phyloP scores from a whole-genome alignment of 2,329 filamentous ascomycete genomes.

The Fusarium sp. region DNA sequence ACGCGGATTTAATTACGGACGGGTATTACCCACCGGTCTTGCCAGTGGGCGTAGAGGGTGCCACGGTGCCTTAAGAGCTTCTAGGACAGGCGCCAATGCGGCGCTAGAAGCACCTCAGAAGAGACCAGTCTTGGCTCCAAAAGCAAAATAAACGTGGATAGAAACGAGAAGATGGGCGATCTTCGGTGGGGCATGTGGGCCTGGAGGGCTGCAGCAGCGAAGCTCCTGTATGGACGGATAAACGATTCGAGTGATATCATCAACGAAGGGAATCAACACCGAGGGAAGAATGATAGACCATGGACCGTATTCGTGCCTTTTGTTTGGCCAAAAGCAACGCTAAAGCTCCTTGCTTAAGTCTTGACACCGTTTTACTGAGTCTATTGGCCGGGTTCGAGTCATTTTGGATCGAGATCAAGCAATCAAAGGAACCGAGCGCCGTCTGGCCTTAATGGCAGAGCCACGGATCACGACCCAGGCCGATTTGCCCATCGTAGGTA shows the following conservation, averaged over 20 bases:
- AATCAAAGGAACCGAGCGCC: constrained; percentile 2
- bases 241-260: constrained; percentile 12
- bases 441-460: not conserved
- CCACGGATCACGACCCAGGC: not conserved
- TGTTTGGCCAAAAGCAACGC: constrained; percentile 11
- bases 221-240: constrained; percentile 6
- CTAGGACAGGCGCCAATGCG: constrained; percentile 13
- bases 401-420: constrained; percentile 30
- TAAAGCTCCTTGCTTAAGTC: constrained; percentile 21
- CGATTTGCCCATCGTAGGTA: not conserved
- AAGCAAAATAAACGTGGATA: constrained; percentile 30
- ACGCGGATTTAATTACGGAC: constrained; percentile 16
- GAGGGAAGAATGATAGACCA: not conserved
- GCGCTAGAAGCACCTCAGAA: constrained; percentile 35
- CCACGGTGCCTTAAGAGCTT: constrained; percentile 7
- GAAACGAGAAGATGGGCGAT: constrained; percentile 24
- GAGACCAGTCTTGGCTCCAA: constrained; percentile 22
- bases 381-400: constrained; percentile 29
- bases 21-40: constrained; percentile 18
- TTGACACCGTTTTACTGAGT: constrained; percentile 7
- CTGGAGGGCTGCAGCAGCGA: not conserved
- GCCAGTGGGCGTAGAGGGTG: constrained; percentile 1
- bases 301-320: not conserved
- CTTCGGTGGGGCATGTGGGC: constrained; percentile 16
- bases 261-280: not conserved